Evolutionary conservation across 805 yeast genomes (phyloP), one percentile per base, ranked within the genome.

Genomic region (Ogataea ganodermae): DNA sequence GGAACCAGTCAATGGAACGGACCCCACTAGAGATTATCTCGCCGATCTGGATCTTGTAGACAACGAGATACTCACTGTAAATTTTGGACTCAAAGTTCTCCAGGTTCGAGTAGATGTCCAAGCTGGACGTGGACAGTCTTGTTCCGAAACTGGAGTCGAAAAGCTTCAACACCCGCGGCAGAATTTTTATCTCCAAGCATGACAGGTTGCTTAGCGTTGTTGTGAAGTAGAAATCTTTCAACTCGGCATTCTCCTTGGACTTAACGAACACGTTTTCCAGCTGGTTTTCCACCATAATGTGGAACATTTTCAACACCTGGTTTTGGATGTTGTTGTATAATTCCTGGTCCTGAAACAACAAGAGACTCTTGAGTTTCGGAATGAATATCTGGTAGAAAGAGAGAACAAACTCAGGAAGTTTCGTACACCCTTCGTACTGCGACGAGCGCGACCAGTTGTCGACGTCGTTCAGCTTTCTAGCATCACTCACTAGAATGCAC

Each of bases 101-200:
- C 44, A 82, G 56, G 3, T 74, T 64, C 6, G 67, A 61, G 47
- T 71, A 75, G 1, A 83, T 60, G n/a, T 75, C 73, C 22, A 76
- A 55, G 13, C 74, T 67, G 21, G 72, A 69, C 6, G 71, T 68
- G 6, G 72, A 65, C 22, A 79, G 55, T 8, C 72, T 68, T 16
- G 78, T 68, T 33, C 74, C 75, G 51, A 83, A 81, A 2, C 69
- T 68, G 6, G 66, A 58, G 52, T 83, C 84, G 58, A 79, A 83
- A 44, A 66, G 65, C 40, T 71, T 72, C 12, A 81, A 59, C 16
- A 81, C 63, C 18, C 65, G 60, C 1, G 86, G 83, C 21, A 84
- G 67, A 2, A 78, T 69, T 3, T 56, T 61, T 18, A 66, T 67
- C 26, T 75, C 68, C 24, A 85, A 63, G 39, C 71, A 72, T 37